Evolutionary conservation across 352 stramenopile genomes (phyloP).

Genomic region (Thraustotheca clavata): DNA sequence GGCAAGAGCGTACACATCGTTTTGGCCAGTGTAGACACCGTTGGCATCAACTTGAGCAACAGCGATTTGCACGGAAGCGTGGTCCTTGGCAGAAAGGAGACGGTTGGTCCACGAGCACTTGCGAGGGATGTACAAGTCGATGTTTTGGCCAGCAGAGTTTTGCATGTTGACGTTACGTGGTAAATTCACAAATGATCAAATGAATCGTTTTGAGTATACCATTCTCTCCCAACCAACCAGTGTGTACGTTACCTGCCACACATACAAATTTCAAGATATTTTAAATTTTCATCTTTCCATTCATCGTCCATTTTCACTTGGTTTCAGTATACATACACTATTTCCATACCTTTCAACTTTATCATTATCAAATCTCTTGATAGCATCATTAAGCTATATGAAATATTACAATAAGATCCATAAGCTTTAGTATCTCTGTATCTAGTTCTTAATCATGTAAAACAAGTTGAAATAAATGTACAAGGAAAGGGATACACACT

Average conservation of each 20-base stretch:
- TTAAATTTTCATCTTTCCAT: background rate
- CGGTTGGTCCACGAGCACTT: constrained; percentile 99
- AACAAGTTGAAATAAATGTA: too few relatives aligned
- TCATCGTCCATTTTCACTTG: constrained; percentile 19
- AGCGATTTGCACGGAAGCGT: constrained; percentile 97
- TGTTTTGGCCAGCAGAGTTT: constrained; percentile 95
- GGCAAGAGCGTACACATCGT: constrained; percentile 90
- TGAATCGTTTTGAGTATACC: background rate
- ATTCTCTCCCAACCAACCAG: constrained; percentile 53
- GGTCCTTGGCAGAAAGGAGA: constrained; percentile 97
- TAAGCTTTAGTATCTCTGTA: background rate
- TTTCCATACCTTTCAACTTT: too few relatives aligned
- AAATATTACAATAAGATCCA: background rate
- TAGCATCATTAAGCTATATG: too few relatives aligned
- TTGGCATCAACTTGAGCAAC: constrained; percentile 95
- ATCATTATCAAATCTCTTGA: background rate
- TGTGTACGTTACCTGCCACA: constrained; percentile 67
- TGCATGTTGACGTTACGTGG: constrained; percentile 85
- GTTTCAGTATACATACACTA: constrained; percentile 12
- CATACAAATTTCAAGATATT: constrained; percentile 39
- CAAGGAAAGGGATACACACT: too few relatives aligned
- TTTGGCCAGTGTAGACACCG: constrained; percentile 95
- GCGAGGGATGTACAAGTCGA: constrained; percentile 98
- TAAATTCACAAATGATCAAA: constrained; percentile 22
- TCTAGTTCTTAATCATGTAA: constrained; percentile 1